Conservation (phyloP, 352 stramenopile species). For the Phytophthora boehmeriae region DNA sequence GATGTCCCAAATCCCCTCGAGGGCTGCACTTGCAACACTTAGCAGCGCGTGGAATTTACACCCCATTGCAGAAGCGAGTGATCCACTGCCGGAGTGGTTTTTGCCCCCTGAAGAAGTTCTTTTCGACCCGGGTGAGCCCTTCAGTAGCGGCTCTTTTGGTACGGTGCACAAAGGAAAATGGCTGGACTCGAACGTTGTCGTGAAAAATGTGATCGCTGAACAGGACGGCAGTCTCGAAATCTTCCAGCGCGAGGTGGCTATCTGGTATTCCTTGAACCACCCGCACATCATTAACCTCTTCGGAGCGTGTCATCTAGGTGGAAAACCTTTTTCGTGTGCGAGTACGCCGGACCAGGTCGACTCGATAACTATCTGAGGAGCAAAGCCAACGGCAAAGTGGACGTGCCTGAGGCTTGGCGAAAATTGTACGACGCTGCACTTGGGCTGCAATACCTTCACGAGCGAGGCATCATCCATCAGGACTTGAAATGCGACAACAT, state of each 20-base stretch:
- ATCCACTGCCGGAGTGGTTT: slow-evolving; percentile 23
- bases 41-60: slow-evolving; percentile 11
- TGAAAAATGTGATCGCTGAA: slow-evolving; percentile 26
- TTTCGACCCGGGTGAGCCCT: slow-evolving; percentile 11
- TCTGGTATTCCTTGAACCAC: slow-evolving; percentile 37
- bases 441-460: slow-evolving; percentile 31
- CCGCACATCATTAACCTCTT: slow-evolving; percentile 40
- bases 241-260: slow-evolving; percentile 24
- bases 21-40: background rate
- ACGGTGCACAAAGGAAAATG: slow-evolving; percentile 24
- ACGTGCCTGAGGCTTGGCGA: slow-evolving; percentile 18
- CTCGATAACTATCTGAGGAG: slow-evolving; percentile 23
- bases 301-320: slow-evolving; percentile 31
- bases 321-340: slow-evolving; percentile 35
- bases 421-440: slow-evolving; percentile 33
- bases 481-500: slow-evolving; percentile 44
- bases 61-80: slow-evolving; percentile 6
- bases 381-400: slow-evolving; percentile 7
- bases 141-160: slow-evolving; percentile 20
- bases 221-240: slow-evolving; percentile 3
- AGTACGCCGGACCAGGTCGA: slow-evolving; percentile 16
- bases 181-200: slow-evolving; percentile 23
- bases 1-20: slow-evolving; percentile 1
- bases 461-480: slow-evolving; percentile 26
- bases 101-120: slow-evolving; percentile 26